Evolutionary conservation across 2,329 filamentous ascomycete species (phyloP), one percentile per base, ranked within the genome.

Genomic region (Aspergillus sp.): DNA sequence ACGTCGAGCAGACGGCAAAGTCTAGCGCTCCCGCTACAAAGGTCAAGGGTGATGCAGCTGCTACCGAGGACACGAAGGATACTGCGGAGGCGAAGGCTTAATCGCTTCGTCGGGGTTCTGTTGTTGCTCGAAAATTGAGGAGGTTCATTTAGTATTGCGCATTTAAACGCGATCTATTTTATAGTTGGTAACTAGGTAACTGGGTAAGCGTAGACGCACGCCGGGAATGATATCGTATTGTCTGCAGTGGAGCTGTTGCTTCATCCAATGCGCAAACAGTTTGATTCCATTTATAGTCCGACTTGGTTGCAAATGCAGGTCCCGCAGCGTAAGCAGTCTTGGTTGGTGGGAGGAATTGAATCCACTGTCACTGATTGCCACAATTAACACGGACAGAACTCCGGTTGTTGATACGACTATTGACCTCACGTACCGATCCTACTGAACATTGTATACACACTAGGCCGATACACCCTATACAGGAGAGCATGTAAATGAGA

Each of bases 11-110:
- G 13, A 76, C 75, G 3, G 73, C 74, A 9, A 70, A 74, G 64
- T 67, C 64, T 25, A 74, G 74, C 57, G 75, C 64, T 5, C 74
- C 76, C 31, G 77, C 74, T 28, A 70, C 71, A 22, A 74, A 73
- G 66, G 72, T 64, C 9, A 79, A 75, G 73, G 74, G 64, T 25
- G 66, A 75, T 56, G 71, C 64, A 46, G 72, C 74, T 43, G 59
- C 31, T 50, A 71, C 64, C 56, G 71, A 69, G 30, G 72, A 76
- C 58, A 64, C 71, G 47, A 62, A 71, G 31, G 67, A 68, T 9
- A 23, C 64, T 59, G 72, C 69, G 30, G 72, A 77, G 59, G 66
- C 71, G 48, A 62, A 71, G 43, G 68, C 69, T 63, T 66, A 56
- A 43, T 30, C 50, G 31, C 30, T 34, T 57, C 22, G 6, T 45